Base-by-base conservation (phyloP, 2,329 filamentous ascomycete species). In the Xylariaceae sp. region DNA sequence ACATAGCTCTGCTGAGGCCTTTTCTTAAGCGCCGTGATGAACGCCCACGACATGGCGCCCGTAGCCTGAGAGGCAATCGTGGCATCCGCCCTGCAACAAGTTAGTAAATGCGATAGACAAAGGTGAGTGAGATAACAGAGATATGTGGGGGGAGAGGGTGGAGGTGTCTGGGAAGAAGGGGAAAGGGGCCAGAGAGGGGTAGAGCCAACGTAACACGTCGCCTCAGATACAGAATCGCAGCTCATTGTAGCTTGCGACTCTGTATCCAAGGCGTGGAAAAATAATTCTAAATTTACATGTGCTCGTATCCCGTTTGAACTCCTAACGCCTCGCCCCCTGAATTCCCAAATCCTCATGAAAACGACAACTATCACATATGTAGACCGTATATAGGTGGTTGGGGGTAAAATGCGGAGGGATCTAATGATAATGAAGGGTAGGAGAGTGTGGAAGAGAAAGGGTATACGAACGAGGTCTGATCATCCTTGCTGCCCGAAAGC, bases 41-140 rank as follows among this genome's bases (percentile, higher is more conserved):
- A 99, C 1, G 94, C 94, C 86, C 89, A 97, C 2, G 92, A 96
- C 94, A 99, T 97, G 74, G 94, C 94, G 57, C 94, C 94, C 0
- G 94, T 99, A 39, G 94, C 93, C 76, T 97, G 83, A 58, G 90
- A 86, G 49, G 82, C 85, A 66, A 97, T 97, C 34, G 86, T 89
- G 10, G 94, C 92, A 74, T 99, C 94, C 76, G 91, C 89, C 60
- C 92, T 54, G 51, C n/a, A 52, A 15, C 5, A 48, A 10, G 58
- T 53, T 51, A 56, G 55, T 39, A 48, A 50, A 18, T 51, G 48
- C 8, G 8, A 42, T 6, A 30, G 23, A 30, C 23, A 42, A 3
- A 23, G n/a, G 34, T 4, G 55, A 10, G 35, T 50, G 34, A 13
- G 11, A n/a, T 4, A 39, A 18, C 6, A 6, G 35, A 6, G 53